phyloP scores from a whole-genome alignment of 164 flowering plant genomes.

The Berberis vulgaris region DNA sequence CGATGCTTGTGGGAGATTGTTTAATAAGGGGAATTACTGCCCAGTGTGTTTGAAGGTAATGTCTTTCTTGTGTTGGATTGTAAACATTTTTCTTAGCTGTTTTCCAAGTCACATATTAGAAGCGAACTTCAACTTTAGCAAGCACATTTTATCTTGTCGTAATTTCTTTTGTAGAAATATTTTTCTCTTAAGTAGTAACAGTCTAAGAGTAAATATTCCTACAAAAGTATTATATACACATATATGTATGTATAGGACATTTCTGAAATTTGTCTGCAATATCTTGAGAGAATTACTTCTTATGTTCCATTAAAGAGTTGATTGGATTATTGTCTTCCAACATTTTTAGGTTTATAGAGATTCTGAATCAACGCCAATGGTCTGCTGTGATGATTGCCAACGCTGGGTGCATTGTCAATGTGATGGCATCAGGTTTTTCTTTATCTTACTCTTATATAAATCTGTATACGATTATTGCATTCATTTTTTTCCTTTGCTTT shows the following conservation, averaged over 20 bases:
- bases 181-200: too few species aligned
- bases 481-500: neutral
- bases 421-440: slow-evolving; percentile 85
- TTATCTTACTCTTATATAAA: slow-evolving; percentile 2
- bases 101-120: too few species aligned
- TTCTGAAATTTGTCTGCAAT: too few species aligned
- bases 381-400: slow-evolving; percentile 96
- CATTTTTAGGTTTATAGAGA: slow-evolving; percentile 90
- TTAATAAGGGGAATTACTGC: slow-evolving; percentile 92
- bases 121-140: too few species aligned
- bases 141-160: too few species aligned
- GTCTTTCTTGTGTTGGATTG: neutral
- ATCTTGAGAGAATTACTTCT: too few species aligned
- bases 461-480: neutral
- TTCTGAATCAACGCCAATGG: slow-evolving; percentile 98
- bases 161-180: too few species aligned
- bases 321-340: neutral
- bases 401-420: slow-evolving; percentile 98
- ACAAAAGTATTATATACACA: too few species aligned
- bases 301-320: too few species aligned
- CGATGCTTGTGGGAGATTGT: slow-evolving; percentile 99
- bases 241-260: too few species aligned
- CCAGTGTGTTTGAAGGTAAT: slow-evolving; percentile 97
- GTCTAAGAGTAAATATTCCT: too few species aligned
- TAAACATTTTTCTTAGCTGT: too few species aligned